Evolutionary conservation across 176 grass and related monocot species (phyloP).

Genomic region (Oropetium thomaeum): DNA sequence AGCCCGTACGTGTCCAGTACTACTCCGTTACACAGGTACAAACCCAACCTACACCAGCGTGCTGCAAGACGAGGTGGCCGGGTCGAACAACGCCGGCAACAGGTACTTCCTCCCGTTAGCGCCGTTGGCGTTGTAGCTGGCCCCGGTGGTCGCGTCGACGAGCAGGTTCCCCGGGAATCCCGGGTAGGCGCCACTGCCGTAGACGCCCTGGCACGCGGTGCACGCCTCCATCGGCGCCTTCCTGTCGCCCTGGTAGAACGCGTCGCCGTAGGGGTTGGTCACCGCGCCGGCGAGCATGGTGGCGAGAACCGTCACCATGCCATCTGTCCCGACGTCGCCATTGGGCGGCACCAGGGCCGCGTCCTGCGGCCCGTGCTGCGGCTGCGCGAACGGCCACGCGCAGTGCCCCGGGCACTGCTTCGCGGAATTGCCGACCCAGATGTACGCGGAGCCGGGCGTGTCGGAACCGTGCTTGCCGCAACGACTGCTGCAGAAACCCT

Average conservation of each 20-base stretch:
- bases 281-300: conserved; percentile 52
- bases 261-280: conserved; percentile 52
- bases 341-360: conserved; percentile 49
- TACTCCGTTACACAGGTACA: background rate
- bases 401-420: conserved; percentile 61
- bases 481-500: conserved; percentile 62
- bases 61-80: conserved; percentile 44
- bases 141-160: conserved; percentile 43
- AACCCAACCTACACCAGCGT: conserved; percentile 38
- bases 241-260: conserved; percentile 54
- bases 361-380: conserved; percentile 53
- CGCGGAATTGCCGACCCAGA: conserved; percentile 52
- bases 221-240: conserved; percentile 49
- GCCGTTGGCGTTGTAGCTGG: conserved; percentile 59
- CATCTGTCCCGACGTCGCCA: conserved; percentile 57
- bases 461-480: conserved; percentile 44
- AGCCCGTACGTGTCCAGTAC: background rate
- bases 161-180: conserved; percentile 53
- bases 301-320: conserved; percentile 52
- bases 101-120: conserved; percentile 53
- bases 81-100: conserved; percentile 54
- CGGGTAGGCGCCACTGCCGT: conserved; percentile 52
- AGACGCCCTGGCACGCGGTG: conserved; percentile 55
- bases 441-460: conserved; percentile 3
- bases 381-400: conserved; percentile 66